phyloP scores from a whole-genome alignment of 331 rosid genomes.

The Acacia pycnantha region DNA sequence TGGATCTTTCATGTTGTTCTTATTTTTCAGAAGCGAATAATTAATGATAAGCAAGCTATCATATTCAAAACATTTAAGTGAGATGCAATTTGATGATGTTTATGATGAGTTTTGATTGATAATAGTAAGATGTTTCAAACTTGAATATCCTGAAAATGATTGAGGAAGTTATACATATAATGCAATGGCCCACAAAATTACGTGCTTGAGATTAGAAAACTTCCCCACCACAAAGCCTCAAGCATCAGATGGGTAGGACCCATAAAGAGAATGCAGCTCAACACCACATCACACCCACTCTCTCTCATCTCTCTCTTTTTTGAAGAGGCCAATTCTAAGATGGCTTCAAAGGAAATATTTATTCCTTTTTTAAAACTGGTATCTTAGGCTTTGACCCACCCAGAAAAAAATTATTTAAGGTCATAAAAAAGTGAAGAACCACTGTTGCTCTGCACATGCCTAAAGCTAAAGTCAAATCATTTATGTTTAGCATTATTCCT shows the following conservation, averaged over 20 bases:
- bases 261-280: slow-evolving; percentile 22
- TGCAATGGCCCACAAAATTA: slow-evolving; percentile 32
- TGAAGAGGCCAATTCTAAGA: not conserved
- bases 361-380: slow-evolving; percentile 9
- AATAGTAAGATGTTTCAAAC: not conserved
- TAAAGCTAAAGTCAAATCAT: slow-evolving; percentile 25
- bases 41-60: not conserved
- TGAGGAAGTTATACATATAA: not conserved
- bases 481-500: slow-evolving; percentile 24
- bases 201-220: slow-evolving; percentile 16
- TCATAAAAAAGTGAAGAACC: not conserved
- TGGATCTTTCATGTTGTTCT: not conserved
- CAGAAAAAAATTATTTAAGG: not conserved
- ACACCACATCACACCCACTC: not conserved
- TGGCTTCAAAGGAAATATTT: slow-evolving; percentile 5
- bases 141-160: slow-evolving; percentile 31
- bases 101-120: not conserved
- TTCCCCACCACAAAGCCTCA: slow-evolving; percentile 9
- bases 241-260: slow-evolving; percentile 35
- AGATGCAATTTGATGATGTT: not conserved
- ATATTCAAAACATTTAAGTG: not conserved
- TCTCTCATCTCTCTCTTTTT: not conserved
- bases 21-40: not conserved
- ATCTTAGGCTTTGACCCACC: slow-evolving; percentile 18
- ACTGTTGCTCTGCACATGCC: slow-evolving; percentile 35